Evolutionary conservation across 2,329 filamentous ascomycete species (phyloP), one percentile per base, ranked within the genome.

Genomic region (Fusarium sp.): DNA sequence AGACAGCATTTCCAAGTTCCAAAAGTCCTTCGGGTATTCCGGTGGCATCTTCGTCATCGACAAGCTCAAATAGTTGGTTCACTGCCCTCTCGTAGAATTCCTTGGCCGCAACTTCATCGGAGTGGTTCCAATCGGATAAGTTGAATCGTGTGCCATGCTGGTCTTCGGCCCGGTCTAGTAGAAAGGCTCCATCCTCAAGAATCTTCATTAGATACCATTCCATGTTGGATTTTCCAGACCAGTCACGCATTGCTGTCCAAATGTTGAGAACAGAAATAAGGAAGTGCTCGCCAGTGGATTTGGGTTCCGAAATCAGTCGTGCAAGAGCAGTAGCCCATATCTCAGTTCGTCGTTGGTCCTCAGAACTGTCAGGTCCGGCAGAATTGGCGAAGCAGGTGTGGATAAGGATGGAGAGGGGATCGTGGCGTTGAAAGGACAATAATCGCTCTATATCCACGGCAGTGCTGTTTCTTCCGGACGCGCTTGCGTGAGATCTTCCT

Each of bases 201-300:
- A 97, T 93, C 77, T 96, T 93, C 92, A 97, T 96, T 14, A 99
- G 87, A 78, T 95, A 98, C 81, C 94, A 92, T 81, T 98, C 95
- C 85, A 99, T 90, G 69, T 94, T 96, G 71, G 91, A 89, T 74
- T 92, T 94, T 59, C 94, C 94, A 40, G 93, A 92, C 95, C 95
- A 98, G 79, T 95, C 91, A 66, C 93, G 90, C 86, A 95, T 92
- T 58, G 90, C 86, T 52, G 93, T 90, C 92, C 94, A 98, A 58
- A 93, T 90, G 78, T 96, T 95, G 51, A 99, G 86, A 34, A 98
- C 89, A 48, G 92, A 91, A 68, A 93, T 91, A 60, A 98, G 86
- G 58, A 98, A 91, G 58, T 92, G 90, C 76, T 96, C 92, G 69
- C 91, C 90, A 56, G 90, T 92, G 33, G 88, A 89, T 76, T 92